Evolutionary conservation across 139 green algal species (phyloP).

Genomic region (Chlorella sp.): DNA sequence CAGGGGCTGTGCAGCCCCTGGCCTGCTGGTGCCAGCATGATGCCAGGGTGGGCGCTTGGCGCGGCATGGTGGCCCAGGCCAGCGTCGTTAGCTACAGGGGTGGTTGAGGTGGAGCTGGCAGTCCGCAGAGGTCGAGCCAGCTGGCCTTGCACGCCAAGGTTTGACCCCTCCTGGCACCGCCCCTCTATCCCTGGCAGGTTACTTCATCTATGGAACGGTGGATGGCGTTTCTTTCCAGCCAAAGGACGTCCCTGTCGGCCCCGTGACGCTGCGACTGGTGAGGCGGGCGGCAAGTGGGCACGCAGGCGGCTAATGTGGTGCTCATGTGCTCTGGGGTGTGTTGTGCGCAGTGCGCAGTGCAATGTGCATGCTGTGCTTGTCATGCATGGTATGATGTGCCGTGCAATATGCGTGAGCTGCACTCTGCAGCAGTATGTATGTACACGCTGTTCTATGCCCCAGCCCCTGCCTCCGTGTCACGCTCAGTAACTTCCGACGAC

Average conservation of each 20-base stretch:
- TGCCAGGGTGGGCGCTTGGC: neutral
- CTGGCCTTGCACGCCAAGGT: neutral
- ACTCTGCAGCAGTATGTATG: no score
- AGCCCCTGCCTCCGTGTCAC: no score
- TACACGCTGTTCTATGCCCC: no score
- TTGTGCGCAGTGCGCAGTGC: no score
- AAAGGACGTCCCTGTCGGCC: constrained; percentile 70
- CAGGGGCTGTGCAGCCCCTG: no score
- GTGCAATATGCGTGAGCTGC: no score
- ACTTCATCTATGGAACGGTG: constrained; percentile 78
- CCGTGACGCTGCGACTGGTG: constrained; percentile 65
- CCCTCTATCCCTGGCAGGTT: constrained; percentile 45
- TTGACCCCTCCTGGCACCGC: neutral
- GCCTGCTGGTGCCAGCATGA: neutral
- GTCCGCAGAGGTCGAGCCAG: neutral
- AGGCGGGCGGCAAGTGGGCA: neutral
- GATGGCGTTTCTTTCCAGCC: constrained; percentile 88
- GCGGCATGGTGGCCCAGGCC: no score
- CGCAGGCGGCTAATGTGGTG: neutral
- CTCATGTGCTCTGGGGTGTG: neutral
- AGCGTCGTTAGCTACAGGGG: no score
- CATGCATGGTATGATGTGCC: no score
- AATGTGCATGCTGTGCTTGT: no score
- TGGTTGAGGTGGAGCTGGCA: neutral
- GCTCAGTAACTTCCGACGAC: no score